Evolutionary conservation across 768 basidiomycete genomes (phyloP), one percentile per base, ranked within the genome.

Genomic region (Lactarius vividus): DNA sequence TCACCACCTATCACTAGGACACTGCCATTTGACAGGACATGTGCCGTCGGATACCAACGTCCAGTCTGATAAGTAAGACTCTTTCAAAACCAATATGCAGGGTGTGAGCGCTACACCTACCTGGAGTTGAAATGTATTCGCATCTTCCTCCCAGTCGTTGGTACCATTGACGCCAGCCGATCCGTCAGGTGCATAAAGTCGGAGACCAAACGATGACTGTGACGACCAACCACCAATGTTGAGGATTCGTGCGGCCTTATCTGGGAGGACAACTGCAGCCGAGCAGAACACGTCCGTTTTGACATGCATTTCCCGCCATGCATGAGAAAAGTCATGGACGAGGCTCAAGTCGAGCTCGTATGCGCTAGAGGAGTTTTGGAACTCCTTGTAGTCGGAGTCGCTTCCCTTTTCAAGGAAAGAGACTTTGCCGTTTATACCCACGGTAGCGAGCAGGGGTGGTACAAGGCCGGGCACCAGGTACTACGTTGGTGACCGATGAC

Each of bases 241-340:
- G 73, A 88, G 79, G 65, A 85, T 81, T 54, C 88, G 83, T 6
- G 79, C 91, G 20, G 76, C 85, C 66, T 86, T 88, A 73, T 92
- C 91, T 0, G 91, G 91, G 37, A 92, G 83, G 42, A 89, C 82
- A 54, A 93, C 78, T 52, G 84, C 84, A 10, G 78, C 91, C 4
- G 91, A 85, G 72, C 91, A 92, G 79, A 93, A 93, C 15, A 92
- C 89, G 70, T 93, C 88, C 15, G 88, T 80, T 76, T 90, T 80
- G 69, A 91, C 76, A 68, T 91, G 86, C 88, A 92, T 90, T 66
- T 80, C 81, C 42, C 90, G 87, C 89, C 89, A 93, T 6, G 89
- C 83, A 64, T 73, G 67, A 28, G 44, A 9, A 64, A 77, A 78
- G 35, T 81, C 76, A 65, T 79, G 64, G 0, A 79, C 79, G 39